Evolutionary conservation across 2,329 filamentous ascomycete species (phyloP).

Genomic region (Paecilomyces formosus): DNA sequence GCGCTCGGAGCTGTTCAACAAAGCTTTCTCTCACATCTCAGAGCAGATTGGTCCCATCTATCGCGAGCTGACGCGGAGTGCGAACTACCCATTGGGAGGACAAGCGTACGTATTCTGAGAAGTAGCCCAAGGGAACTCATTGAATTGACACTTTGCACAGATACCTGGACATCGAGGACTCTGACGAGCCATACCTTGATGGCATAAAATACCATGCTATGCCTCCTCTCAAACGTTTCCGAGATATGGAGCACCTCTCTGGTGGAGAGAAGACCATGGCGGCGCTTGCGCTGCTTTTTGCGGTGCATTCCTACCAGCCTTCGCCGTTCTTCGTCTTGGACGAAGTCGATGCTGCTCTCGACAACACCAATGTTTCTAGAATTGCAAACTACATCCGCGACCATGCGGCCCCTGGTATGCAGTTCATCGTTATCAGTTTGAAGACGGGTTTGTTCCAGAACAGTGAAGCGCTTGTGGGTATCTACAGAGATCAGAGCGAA

Average conservation of each 20-base stretch:
- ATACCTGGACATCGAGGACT: constrained; percentile 91
- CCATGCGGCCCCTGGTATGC: constrained; percentile 93
- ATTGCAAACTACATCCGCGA: constrained; percentile 95
- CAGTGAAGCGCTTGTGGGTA: constrained; percentile 89
- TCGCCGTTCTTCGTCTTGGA: constrained; percentile 97
- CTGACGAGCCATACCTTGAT: constrained; percentile 89
- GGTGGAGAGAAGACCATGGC: constrained; percentile 99
- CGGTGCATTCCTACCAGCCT: constrained; percentile 92
- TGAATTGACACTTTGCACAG: constrained; percentile 17
- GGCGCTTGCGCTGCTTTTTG: constrained; percentile 89
- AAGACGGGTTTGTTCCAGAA: constrained; percentile 95
- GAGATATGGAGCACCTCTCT: constrained; percentile 97
- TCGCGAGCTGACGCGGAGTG: constrained; percentile 84
- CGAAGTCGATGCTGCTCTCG: constrained; percentile 95
- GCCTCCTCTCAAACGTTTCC: constrained; percentile 95
- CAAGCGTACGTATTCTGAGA: constrained; percentile 43
- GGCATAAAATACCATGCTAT: constrained; percentile 98
- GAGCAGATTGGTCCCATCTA: constrained; percentile 93
- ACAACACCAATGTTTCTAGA: constrained; percentile 93
- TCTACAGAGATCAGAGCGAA: constrained; percentile 88
- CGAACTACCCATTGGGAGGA: constrained; percentile 89
- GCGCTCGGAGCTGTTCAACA: constrained; percentile 87
- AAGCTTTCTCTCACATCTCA: constrained; percentile 88
- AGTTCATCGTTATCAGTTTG: constrained; percentile 96
- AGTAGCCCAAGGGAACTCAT: not conserved